Evolutionary conservation across 345 rosid genomes (phyloP), one percentile per base, ranked within the genome.

Genomic region (Arabidopsis arenosa): DNA sequence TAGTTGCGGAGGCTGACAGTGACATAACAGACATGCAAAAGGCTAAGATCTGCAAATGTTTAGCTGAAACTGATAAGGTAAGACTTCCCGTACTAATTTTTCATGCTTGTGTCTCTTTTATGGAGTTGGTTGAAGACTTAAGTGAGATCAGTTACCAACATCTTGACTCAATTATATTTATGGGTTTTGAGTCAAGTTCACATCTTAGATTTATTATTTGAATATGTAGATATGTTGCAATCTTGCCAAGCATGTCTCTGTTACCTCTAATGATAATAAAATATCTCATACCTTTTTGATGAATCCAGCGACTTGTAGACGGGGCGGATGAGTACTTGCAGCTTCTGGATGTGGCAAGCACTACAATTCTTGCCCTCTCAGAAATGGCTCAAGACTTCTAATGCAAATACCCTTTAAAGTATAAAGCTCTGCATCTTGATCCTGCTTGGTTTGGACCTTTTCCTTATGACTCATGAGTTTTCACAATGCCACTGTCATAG

Each of bases 321-420:
- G 98, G 96, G 5, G 99, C 97, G 14, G 97, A 93, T 55, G 99
- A 93, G 86, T 91, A 95, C 85, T 72, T 95, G 87, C 98, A 90
- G 88, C 88, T 95, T 68, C 85, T 95, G 75, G 90, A 90, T 70
- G 92, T 86, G 73, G 79, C 90, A 69, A 89, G 98, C 84, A 81
- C 70, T 69, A 81, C 90, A 26, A 86, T 89, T 81, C 80, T 86
- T 63, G 86, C 93, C 23, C 84, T 87, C 62, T 80, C 87, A 75
- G 84, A 88, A 80, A 88, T 92, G 96, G 90, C 97, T 9, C 80
- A 89, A 66, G 93, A 92, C 60, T 84, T 70, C 17, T 76, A 35
- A 59, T 61, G 33, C 48, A 57, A n/a, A 43, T 8, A 5, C 11
- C 60, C 9, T 39, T 32, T 17, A 28, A 12, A 41, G n/a, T 39